Base-by-base conservation (phyloP, 352 stramenopile species). In the Globisporangium okanoganense region DNA sequence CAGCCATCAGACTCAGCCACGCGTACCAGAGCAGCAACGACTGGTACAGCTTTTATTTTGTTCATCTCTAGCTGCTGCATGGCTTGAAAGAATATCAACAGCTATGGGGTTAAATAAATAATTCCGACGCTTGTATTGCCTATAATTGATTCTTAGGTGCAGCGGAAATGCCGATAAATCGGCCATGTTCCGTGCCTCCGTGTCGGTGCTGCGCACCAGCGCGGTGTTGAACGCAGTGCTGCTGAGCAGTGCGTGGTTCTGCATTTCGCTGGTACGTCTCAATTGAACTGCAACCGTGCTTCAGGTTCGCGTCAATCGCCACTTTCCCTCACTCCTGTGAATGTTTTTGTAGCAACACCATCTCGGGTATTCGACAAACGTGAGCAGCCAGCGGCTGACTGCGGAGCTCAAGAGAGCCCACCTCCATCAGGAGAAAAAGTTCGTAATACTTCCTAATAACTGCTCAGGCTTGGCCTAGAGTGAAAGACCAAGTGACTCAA, bases 191-290 rank as follows among this genome's bases (percentile, higher is more conserved):
- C 40, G 49, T n/a, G 45, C 41, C 14, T 71, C 49, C 18, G 56
- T 79, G 6, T 60, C 50, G 13, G 58, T 71, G 45, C 33, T 86
- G 5, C 67, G 67, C n/a, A 57, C 62, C 9, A 74, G 72, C 24
- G 64, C 72, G 12, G 56, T 80, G 35, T 41, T 69, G 8, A 85
- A 82, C 38, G 73, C 75, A 7, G 47, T 73, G 14, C 56, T 88
- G 5, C 60, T 85, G 35, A 82, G 69, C 2, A 9, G 67, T 40
- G 78, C 76, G 2, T 90, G 77, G 75, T 51, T 90, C 13, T 58
- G 82, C 18, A 61, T 88, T n/a, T 70, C 72, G 3, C 45, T 90
- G 50, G 81, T 90, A 72, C 29, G 61, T 56, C 25, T 55, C 10
- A 9, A 4, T 27, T 8, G 33, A 29, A 9, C 7, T 29, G 4